Conservation (phyloP, 306 rosid genomes). For the Purshia tridentata region DNA sequence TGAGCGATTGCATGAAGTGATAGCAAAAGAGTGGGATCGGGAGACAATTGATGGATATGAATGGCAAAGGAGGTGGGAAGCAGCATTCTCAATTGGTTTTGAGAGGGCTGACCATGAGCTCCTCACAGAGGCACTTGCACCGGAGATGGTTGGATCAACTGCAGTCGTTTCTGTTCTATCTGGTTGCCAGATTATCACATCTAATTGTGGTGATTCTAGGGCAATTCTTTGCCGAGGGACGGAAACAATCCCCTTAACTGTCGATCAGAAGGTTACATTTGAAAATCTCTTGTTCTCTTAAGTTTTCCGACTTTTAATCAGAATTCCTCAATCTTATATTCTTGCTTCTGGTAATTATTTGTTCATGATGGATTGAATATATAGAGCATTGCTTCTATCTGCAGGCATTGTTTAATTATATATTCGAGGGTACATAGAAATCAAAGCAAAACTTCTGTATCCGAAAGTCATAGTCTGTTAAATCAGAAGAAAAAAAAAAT, state of each 20-base stretch:
- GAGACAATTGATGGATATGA: conserved; percentile 39
- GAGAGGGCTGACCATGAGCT: conserved; percentile 68
- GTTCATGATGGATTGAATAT: neutral
- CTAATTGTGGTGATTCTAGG: conserved; percentile 93
- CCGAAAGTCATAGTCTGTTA: neutral
- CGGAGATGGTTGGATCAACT: conserved; percentile 97
- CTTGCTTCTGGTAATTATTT: neutral
- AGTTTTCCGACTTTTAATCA: neutral
- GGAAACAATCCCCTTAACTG: conserved; percentile 71
- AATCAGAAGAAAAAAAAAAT: neutral
- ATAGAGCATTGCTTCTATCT: neutral
- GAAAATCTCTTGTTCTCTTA: neutral
- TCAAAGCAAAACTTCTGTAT: neutral
- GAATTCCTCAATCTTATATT: neutral
- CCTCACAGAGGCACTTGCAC: conserved; percentile 44
- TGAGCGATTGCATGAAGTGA: conserved; percentile 67
- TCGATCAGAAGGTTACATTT: conserved; percentile 77
- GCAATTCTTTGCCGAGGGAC: conserved; percentile 74
- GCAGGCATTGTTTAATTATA: neutral
- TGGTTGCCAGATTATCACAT: conserved; percentile 82
- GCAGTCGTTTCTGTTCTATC: conserved; percentile 73
- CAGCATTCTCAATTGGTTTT: conserved; percentile 61
- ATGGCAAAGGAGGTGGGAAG: conserved; percentile 85
- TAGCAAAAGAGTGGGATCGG: conserved; percentile 77
- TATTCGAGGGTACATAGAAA: neutral